Base-by-base conservation (phyloP, 163 green algal species). In the Prototheca stagnorum region DNA sequence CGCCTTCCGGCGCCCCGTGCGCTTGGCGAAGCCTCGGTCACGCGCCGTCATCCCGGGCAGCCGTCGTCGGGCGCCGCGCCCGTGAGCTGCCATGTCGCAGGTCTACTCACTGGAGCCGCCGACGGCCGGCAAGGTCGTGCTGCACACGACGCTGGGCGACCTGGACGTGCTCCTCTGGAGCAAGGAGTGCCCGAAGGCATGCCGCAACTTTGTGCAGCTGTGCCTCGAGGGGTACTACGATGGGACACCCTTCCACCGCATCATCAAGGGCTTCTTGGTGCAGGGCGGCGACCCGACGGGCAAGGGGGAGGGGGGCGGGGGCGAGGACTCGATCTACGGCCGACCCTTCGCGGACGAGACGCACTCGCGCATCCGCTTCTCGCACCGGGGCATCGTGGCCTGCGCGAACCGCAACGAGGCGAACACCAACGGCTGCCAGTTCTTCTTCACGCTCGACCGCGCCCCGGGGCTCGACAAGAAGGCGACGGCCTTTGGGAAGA, bases 201-300 rank as follows among this genome's bases (percentile, higher is more conserved):
- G 80, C 19, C 72, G 86, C 8, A 95, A 95, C 65, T 98, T 98
- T 60, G 81, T 96, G 27, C 88, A 96, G 76, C 73, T 95, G 24
- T 94, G 82, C 52, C 35, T 89, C 29, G 86, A 96, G 44, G 83
- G 86, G 16, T 95, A 91, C 60, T 98, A 98, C 48, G 79, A 95
- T 36, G 63, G 62, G 57, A 83, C 66, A 31, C 61, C 74, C 23
- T 95, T 97, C 61, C 80, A 93, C 68, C 70, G 88, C 1, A 41
- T 95, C 25, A 77, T 95, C 48, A 79, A 78, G 39, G 78, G 71
- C 50, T 83, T 82, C 49, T 63, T 83, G 44, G 39, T 73, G 5
- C 79, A 92, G 51, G 64, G 48, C 16, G 78, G 82, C 11, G 83
- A 93, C 52, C 72, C 78, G 9, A 83, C 70, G 3, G 76, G 75